Base-by-base conservation (phyloP, 148 eudicot genomes). In the Vaccinium macrocarpon region DNA sequence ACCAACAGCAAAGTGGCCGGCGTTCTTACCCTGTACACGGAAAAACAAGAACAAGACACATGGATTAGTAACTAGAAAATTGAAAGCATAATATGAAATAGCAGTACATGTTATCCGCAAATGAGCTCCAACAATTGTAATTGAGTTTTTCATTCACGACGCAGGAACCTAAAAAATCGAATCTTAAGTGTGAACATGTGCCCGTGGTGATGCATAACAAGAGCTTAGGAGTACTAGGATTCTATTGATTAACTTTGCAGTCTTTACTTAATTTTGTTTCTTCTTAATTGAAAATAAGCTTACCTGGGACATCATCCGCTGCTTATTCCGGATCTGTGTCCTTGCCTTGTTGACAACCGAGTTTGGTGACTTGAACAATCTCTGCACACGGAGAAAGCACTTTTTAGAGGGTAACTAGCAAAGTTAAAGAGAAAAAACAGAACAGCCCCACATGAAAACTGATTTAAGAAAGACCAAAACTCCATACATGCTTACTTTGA, bases 361-460 rank as follows among this genome's bases (percentile, higher is more conserved):
- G 84, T 96, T 96, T 62, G 95, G 97, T 14, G 98, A 93, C 88
- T 92, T 96, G 87, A 85, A 92, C 84, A 90, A 49, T 86, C 95
- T 94, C 98, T 96, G 95, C 73, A 59, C n/a, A 55, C 25, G 49
- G 49, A 46, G 13, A 38, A 13, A 53, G 12, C 48, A 62, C 10
- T 25, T 50, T 51, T 29, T 12, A 71, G 25, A 51, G 14, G 29
- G 25, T 13, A 25, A 6, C 18, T 5, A 51, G 51, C 10, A 0
- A 76, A 42, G 21, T 13, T 8, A 74, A 19, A 7, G n/a, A 35
- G 46, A 19, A 7, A 16, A 8, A 0, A 18, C 1, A 16, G 25
- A 73, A 42, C 5, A 66, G 18, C 72, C 10, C 12, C 14, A 66
- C 72, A 11, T 25, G 72, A 27, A 66, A 23, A 25, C 29, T 2